phyloP scores from a whole-genome alignment of 2,329 filamentous ascomycete species.

The Hypoxylon sp. region DNA sequence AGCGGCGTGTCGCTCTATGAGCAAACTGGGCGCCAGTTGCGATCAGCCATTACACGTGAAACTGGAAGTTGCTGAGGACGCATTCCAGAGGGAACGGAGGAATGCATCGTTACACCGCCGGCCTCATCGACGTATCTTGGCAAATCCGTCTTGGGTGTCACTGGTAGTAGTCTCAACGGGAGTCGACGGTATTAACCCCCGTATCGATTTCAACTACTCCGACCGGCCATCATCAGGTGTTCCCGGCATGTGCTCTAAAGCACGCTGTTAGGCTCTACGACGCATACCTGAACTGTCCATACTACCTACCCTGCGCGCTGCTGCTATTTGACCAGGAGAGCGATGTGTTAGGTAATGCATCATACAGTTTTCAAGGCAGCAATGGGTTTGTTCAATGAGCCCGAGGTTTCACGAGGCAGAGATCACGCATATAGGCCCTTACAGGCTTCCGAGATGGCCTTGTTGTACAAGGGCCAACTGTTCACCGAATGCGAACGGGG shows the following conservation, averaged over 20 bases:
- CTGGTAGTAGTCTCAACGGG: conserved; percentile 1
- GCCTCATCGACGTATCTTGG: conserved; percentile 9
- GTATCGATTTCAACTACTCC: conserved; percentile 2
- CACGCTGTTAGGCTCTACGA: not conserved
- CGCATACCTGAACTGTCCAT: not conserved
- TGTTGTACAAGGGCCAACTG: conserved; percentile 1
- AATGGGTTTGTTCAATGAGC: conserved; percentile 10
- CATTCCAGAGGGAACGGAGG: conserved; percentile 4
- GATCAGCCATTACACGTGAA: conserved; percentile 6
- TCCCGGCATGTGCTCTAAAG: conserved; percentile 3
- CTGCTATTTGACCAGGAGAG: conserved; percentile 1
- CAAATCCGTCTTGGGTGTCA: conserved; percentile 5
- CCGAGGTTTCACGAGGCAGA: conserved; percentile 19
- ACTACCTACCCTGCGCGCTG: conserved; percentile 3
- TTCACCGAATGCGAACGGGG: conserved; percentile 4
- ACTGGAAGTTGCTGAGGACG: conserved; percentile 4
- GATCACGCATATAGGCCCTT: conserved; percentile 8
- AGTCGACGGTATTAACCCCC: not conserved
- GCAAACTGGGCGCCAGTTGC: not conserved
- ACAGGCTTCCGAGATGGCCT: conserved; percentile 6
- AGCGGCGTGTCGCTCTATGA: not conserved
- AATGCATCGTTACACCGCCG: conserved; percentile 40
- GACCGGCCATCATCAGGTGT: conserved; percentile 4
- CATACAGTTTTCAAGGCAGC: conserved; percentile 1
- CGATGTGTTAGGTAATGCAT: conserved; percentile 7